phyloP scores from a whole-genome alignment of 768 basidiomycete genomes.

The Tephrocybe sp. region DNA sequence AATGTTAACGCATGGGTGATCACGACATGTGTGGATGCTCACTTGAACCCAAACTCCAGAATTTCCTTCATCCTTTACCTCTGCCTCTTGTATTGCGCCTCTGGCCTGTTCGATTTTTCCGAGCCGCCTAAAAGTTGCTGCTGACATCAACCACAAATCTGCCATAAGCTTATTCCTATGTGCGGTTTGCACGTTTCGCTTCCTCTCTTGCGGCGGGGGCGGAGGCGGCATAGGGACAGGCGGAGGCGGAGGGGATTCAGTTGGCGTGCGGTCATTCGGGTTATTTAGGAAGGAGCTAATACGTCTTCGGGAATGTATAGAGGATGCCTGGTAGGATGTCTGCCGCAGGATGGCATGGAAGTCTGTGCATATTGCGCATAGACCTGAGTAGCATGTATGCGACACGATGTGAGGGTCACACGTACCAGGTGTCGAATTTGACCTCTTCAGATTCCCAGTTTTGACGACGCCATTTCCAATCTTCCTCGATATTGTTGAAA shows the following conservation, averaged over 20 bases:
- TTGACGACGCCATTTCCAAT: conserved; percentile 70
- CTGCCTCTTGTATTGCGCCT: conserved; percentile 94
- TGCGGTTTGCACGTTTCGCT: conserved; percentile 42
- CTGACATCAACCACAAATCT: conserved; percentile 91
- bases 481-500: conserved; percentile 75
- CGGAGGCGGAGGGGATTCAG: conserved; percentile 38
- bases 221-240: conserved; percentile 48
- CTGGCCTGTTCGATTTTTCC: conserved; percentile 90
- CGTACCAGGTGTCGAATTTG: conserved; percentile 71
- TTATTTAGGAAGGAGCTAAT: conserved; percentile 50
- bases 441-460: conserved; percentile 55
- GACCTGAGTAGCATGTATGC: neutral
- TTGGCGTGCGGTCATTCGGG: conserved; percentile 33
- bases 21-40: neutral
- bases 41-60: conserved; percentile 96
- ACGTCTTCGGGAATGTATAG: conserved; percentile 79
- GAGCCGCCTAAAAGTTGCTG: conserved; percentile 88
- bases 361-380: conserved; percentile 41
- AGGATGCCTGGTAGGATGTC: conserved; percentile 68
- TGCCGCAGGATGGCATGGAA: conserved; percentile 67
- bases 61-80: conserved; percentile 83
- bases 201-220: conserved; percentile 30
- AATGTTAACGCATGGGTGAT: neutral
- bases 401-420: conserved; percentile 4
- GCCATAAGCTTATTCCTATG: conserved; percentile 73